Base-by-base conservation (phyloP, 2,329 filamentous ascomycete species). In the Xylariaceae sp. region DNA sequence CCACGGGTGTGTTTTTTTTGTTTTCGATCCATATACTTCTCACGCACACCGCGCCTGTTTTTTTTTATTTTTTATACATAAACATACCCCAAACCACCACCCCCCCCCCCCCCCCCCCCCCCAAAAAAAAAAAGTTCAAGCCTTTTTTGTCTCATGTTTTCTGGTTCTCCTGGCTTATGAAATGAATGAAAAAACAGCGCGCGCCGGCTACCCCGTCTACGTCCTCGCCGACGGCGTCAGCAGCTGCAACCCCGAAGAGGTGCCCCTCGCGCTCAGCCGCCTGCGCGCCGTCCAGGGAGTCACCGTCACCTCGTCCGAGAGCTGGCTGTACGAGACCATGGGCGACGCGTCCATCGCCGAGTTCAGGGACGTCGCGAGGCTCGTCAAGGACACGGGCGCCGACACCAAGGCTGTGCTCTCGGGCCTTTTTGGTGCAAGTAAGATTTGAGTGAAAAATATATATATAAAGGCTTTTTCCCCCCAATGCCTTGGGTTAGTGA, bases 191-290 rank as follows among this genome's bases (percentile, higher is more conserved):
- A 24, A 24, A 24, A 24, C 21, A 24, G 18, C 47, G 2, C 68
- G 70, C 15, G 72, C 73, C 1, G 88, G 88, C 1, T 86, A 95
- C 62, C 70, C 71, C 37, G 90, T 96, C 5, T 95, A 94, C 61
- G 69, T 97, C 27, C 70, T 96, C 21, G 87, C 88, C 36, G 90
- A 97, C 62, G 90, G 80, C 21, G 89, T 97, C 29, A 89, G 84
- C 57, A 90, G 84, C 65, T 88, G 85, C 61, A 94, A 96, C 66
- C 67, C 70, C 13, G 80, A 85, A 57, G 90, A 97, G 67, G 75
- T 94, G 6, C 74, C 74, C 1, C 67, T 97, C 50, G 90, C 90
- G 32, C 67, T 97, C 43, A 81, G 77, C 15, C 66, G 90, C 46
- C 60, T 97, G 65, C 70, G 87, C 51, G 71, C 74, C 50, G 88